Evolutionary conservation across 331 rosid species (phyloP), one percentile per base, ranked within the genome.

Genomic region (Stylosanthes scabra): DNA sequence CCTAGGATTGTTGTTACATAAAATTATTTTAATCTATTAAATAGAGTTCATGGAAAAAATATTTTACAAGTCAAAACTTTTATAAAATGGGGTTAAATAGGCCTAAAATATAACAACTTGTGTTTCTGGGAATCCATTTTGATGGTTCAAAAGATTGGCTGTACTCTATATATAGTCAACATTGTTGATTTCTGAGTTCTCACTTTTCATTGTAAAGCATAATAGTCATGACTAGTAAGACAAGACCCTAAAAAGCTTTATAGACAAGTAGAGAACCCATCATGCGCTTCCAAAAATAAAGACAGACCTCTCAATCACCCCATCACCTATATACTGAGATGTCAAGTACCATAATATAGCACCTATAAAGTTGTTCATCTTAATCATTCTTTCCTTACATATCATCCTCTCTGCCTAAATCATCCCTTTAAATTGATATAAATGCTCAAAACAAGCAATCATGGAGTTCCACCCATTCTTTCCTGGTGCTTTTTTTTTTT

Each of bases 171-270:
- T 60, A 40, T 76, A 40, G 46, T 68, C 59, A 10, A 45, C 42
- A 46, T 66, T 11, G 37, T 55, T 49, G 46, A 31, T 14, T 59
- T 37, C 29, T 49, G 37, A 31, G 10, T 59, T 37, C 29, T 50
- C 13, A 69, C 64, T 68, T 77, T 68, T 52, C 59, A 68, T 68
- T 77, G 61, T 52, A 49, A 68, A 68, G 27, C 63, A 57, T 28
- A 54, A 13, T 11, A n/a, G 20, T 56, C 56, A 31, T 31, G 5
- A 31, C 37, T 31, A 31, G 37, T 31, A 31, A 39, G 49, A 40
- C 59, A 75, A 28, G 63, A 58, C 58, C 44, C 39, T 8, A 9
- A 31, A 11, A 58, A 40, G 56, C 63, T 50, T 5, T 51, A 9
- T 20, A 60, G 11, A 37, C 42, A 51, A 62, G 7, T 31, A 60